Evolutionary conservation across 2,329 filamentous ascomycete genomes (phyloP).

Genomic region (Ceratocystiopsis minuta): DNA sequence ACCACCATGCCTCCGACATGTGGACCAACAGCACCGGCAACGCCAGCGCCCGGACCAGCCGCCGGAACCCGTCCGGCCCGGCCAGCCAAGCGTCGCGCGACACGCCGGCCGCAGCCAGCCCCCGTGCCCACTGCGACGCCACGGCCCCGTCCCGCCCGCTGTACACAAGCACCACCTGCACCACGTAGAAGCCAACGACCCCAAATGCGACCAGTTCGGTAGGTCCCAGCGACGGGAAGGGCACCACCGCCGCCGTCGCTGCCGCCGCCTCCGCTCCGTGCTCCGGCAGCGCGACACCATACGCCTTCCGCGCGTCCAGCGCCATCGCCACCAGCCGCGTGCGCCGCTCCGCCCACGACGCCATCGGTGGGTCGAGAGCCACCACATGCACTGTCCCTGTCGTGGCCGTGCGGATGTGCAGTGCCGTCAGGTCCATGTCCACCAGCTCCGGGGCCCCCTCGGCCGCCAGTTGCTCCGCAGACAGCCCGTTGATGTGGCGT

Average conservation of each 20-base stretch:
- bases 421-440: conserved; percentile 43
- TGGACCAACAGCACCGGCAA: conserved; percentile 47
- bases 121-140: conserved; percentile 24
- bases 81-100: neutral
- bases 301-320: conserved; percentile 32
- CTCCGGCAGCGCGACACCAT: conserved; percentile 37
- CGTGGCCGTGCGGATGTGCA: conserved; percentile 40
- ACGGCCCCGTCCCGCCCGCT: conserved; percentile 33
- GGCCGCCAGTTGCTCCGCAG: conserved; percentile 16
- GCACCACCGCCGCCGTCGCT: conserved; percentile 15
- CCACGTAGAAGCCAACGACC: conserved; percentile 34
- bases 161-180: conserved; percentile 27
- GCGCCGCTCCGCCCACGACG: conserved; percentile 48
- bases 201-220: conserved; percentile 35
- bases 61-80: conserved; percentile 32
- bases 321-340: conserved; percentile 55
- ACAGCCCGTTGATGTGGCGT: conserved; percentile 47
- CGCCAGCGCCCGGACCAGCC: conserved; percentile 40
- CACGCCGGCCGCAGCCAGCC: neutral
- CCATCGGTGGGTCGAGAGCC: conserved; percentile 51
- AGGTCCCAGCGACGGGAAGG: conserved; percentile 23
- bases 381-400: conserved; percentile 30
- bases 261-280: conserved; percentile 17
- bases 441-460: conserved; percentile 32
- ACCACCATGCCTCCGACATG: conserved; percentile 37